A percentile compares a stretch with the other conserved stretches of the same genome.
Conservation (phyloP, 345 rosid species). For the Boechera stricta region DNA sequence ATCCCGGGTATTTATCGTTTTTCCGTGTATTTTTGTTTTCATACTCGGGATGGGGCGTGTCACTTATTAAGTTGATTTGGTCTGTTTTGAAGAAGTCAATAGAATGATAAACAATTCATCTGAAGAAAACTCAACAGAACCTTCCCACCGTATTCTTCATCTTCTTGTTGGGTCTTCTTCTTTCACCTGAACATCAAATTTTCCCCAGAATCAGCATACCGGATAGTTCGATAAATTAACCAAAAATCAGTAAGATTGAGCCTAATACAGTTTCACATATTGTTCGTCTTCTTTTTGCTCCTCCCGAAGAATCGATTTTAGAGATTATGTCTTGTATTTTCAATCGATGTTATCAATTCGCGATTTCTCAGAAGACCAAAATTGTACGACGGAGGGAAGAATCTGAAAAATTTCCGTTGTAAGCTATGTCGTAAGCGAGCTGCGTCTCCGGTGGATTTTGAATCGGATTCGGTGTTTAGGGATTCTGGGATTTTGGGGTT, state of each 20-base stretch:
- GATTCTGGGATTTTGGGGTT: no score
- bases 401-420: neutral
- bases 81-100: no score
- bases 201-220: neutral
- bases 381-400: neutral
- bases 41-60: no score
- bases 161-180: no score
- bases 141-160: no score
- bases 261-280: slow-evolving; percentile 35
- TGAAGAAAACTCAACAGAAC: no score
- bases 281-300: neutral
- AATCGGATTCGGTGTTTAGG: neutral
- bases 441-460: neutral
- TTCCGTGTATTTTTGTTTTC: no score
- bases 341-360: slow-evolving; percentile 2
- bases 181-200: no score
- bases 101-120: no score
- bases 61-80: no score
- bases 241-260: slow-evolving; percentile 1
- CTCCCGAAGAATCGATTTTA: slow-evolving; percentile 10
- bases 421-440: no score
- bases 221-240: slow-evolving; percentile 3
- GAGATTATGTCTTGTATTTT: neutral
- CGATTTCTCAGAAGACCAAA: neutral
- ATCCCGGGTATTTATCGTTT: no score